phyloP scores from a whole-genome alignment of 805 yeast genomes.

The Wickerhamomyces bisporus region DNA sequence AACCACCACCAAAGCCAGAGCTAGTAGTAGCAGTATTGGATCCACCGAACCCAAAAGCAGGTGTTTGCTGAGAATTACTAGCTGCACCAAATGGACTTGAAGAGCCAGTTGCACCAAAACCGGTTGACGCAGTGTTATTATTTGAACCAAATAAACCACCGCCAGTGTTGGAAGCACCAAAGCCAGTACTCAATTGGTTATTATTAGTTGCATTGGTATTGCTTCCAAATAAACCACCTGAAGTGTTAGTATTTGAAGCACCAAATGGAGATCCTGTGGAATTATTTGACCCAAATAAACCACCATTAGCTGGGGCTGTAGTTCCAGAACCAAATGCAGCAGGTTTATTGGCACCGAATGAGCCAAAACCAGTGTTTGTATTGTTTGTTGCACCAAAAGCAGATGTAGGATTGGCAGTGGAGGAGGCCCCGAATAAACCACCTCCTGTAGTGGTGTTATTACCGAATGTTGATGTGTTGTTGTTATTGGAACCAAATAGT shows the following conservation, averaged over 20 bases:
- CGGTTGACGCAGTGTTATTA: slow-evolving; percentile 18
- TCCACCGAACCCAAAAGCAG: slow-evolving; percentile 27
- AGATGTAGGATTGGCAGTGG: slow-evolving; percentile 13
- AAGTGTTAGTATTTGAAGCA: slow-evolving; percentile 23
- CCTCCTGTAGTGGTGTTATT: slow-evolving; percentile 24
- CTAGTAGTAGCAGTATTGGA: slow-evolving; percentile 12
- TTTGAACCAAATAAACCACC: slow-evolving; percentile 28
- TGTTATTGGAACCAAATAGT: slow-evolving; percentile 31
- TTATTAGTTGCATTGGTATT: slow-evolving; percentile 10
- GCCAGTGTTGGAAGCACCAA: slow-evolving; percentile 23
- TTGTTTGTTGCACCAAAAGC: slow-evolving; percentile 29
- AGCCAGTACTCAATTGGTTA: slow-evolving; percentile 24
- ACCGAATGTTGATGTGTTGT: no score
- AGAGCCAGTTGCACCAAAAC: slow-evolving; percentile 22
- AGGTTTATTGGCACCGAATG: slow-evolving; percentile 15
- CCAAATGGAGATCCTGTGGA: slow-evolving; percentile 37
- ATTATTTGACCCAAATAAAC: slow-evolving; percentile 19
- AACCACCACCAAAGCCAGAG: slow-evolving; percentile 15
- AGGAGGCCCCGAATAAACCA: slow-evolving; percentile 37
- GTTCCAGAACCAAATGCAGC: slow-evolving; percentile 14
- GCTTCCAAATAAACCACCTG: slow-evolving; percentile 44
- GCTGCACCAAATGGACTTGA: slow-evolving; percentile 27
- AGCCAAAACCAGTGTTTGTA: slow-evolving; percentile 20
- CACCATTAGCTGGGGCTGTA: slow-evolving; percentile 2
- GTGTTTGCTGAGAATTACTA: no score